Conservation (phyloP, 768 basidiomycete genomes). For the Auricularia heimuer region DNA sequence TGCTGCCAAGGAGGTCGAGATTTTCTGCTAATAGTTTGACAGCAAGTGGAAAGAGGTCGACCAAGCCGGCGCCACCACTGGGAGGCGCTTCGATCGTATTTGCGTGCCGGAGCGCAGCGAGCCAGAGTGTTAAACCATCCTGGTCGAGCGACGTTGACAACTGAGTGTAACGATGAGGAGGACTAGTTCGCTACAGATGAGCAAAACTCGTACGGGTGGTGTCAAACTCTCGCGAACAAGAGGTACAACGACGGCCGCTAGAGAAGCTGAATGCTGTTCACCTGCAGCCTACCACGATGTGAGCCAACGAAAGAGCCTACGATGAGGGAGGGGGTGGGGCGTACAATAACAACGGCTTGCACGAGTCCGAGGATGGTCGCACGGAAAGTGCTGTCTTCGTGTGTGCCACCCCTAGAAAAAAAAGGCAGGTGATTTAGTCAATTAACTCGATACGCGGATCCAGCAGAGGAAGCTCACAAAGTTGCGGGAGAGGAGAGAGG, state of each 20-base stretch:
- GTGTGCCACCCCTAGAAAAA: constrained; percentile 49
- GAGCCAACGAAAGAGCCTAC: not conserved
- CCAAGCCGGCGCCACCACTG: constrained; percentile 39
- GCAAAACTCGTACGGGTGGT: constrained; percentile 35
- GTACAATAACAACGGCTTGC: constrained; percentile 58
- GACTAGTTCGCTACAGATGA: constrained; percentile 5
- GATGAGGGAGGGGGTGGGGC: constrained; percentile 7
- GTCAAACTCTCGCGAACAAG: constrained; percentile 57
- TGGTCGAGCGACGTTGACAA: constrained; percentile 55
- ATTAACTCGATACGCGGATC: constrained; percentile 2
- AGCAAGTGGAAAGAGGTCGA: constrained; percentile 56
- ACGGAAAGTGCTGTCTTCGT: constrained; percentile 64
- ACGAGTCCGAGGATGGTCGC: constrained; percentile 58
- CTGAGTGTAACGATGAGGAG: constrained; percentile 9
- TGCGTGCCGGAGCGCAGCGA: constrained; percentile 56
- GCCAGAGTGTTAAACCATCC: constrained; percentile 72
- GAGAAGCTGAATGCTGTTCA: constrained; percentile 40
- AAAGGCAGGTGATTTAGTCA: not conserved
- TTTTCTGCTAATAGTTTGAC: constrained; percentile 54
- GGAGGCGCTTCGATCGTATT: constrained; percentile 35
- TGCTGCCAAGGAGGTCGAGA: constrained; percentile 62
- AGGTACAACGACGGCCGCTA: constrained; percentile 48
- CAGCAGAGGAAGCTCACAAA: constrained; percentile 43
- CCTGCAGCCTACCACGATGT: constrained; percentile 44
- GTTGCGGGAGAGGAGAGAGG: constrained; percentile 49